Evolutionary conservation across 225 moss, liverwort and hornwort species (phyloP).

Genomic region (Physcomitrellopsis africana): DNA sequence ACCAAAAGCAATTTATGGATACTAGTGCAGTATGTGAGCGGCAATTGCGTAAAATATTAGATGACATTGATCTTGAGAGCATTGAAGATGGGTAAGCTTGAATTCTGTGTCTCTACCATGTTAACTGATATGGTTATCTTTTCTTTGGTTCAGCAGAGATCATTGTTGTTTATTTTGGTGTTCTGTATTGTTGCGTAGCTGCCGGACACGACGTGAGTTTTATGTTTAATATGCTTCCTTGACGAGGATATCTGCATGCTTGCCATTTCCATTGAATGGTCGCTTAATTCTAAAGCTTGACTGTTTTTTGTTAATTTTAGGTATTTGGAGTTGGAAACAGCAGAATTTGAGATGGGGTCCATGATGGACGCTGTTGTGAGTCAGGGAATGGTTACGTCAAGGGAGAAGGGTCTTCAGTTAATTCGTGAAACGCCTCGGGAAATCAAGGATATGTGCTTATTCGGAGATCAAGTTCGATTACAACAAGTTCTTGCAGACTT

Average conservation of each 20-base stretch:
- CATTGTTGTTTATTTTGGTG: no score
- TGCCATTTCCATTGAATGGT: background rate
- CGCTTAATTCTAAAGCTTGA: background rate
- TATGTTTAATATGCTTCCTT: no score
- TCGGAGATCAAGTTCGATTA: constrained; percentile 58
- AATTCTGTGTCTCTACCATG: background rate
- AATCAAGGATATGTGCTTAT: constrained; percentile 54
- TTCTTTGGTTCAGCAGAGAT: no score
- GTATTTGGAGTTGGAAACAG: constrained; percentile 58
- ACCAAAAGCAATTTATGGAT: constrained; percentile 58
- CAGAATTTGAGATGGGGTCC: constrained; percentile 55
- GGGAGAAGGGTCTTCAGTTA: constrained; percentile 59
- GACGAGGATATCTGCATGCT: background rate
- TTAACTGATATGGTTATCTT: no score
- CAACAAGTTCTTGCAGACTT: constrained; percentile 68
- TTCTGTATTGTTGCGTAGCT: no score
- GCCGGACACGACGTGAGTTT: no score
- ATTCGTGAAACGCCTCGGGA: constrained; percentile 59
- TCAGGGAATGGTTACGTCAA: constrained; percentile 60
- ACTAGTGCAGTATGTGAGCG: constrained; percentile 58
- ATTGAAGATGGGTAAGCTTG: constrained; percentile 58
- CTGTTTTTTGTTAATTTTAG: constrained; percentile 22
- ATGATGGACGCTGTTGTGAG: constrained; percentile 67
- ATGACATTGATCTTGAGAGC: constrained; percentile 66
- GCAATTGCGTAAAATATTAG: constrained; percentile 61